Base-by-base conservation (phyloP, 352 stramenopile genomes). In the Paralagenidium karlingii region DNA sequence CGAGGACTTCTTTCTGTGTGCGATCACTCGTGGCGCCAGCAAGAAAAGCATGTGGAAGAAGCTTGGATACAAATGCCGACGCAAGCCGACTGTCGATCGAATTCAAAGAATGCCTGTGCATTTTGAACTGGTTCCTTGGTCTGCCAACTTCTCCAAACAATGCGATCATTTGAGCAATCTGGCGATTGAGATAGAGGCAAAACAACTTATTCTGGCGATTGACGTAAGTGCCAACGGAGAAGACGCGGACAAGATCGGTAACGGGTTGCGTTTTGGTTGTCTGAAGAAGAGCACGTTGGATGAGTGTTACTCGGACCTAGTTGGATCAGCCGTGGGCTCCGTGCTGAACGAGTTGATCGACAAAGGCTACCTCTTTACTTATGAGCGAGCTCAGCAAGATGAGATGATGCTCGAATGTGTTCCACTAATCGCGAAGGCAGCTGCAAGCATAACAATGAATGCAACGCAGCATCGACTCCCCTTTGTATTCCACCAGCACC, bases 241-340 rank as follows among this genome's bases (percentile, higher is more conserved):
- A 11, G 49, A 6, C 4, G 40, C 53, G 2, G 43, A 79, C n/a
- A 80, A 69, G 36, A n/a, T n/a, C n/a, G n/a, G n/a, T n/a, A n/a
- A n/a, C n/a, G n/a, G n/a, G n/a, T n/a, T n/a, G n/a, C n/a, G n/a
- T n/a, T 81, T 78, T 27, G 44, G 47, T 3, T 64, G 36, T 7
- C 45, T 85, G 20, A 65, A 61, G 47, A 85, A 85, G 45, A 76
- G 49, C 20, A 50, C 49, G 8, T 46, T 82, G 0, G 71, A 82
- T 26, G 37, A 46, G n/a, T 51, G 55, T 40, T 82, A 82, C 27
- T 49, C 44, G 11, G 37, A 51, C 3, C 42, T 44, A 2, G 51
- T 68, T 0, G 61, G 69, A 26, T 24, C 20, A 9, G 81, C 66
- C 25, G 75, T 57, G 29, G 47, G 53, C 12, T 39, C 49, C 9